Conservation (phyloP, 23 red algal species). For the Gracilariopsis chorda region DNA sequence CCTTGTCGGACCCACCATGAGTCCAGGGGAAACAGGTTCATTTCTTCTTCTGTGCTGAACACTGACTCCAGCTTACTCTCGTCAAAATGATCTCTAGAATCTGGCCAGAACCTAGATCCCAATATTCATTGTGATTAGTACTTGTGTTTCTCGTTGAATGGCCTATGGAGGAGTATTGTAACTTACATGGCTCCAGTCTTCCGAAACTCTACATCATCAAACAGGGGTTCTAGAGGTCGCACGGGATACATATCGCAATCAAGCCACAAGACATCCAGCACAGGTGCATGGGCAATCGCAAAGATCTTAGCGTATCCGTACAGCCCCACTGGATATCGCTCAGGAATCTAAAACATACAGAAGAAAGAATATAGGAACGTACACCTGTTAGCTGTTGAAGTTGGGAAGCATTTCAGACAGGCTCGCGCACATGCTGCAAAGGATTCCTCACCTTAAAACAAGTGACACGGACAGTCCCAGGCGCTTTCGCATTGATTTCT, state of each 20-base stretch:
- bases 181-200: constrained; percentile 51
- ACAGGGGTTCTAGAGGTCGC: constrained; percentile 9
- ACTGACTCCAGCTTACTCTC: constrained; percentile 18
- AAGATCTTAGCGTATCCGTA: constrained; percentile 56
- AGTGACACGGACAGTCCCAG: not conserved
- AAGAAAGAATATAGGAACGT: not conserved
- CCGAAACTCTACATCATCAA: constrained; percentile 33
- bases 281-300: constrained; percentile 39
- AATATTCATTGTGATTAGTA: not conserved
- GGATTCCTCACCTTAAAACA: constrained; percentile 26
- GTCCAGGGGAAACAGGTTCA: constrained; percentile 15
- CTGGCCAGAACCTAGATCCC: constrained; percentile 37
- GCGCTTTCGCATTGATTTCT: not conserved
- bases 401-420: no score
- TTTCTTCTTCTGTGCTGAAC: not conserved
- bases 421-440: no score
- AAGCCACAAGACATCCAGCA: constrained; percentile 23
- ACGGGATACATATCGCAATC: constrained; percentile 56
- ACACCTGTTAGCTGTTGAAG: no score
- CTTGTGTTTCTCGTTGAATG: not conserved
- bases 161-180: not conserved
- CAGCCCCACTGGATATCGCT: constrained; percentile 12
- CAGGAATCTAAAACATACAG: constrained; percentile 19
- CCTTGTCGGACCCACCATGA: constrained; percentile 60
- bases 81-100: constrained; percentile 51